Evolutionary conservation across 805 yeast species (phyloP).

Genomic region (Myxozyma geophila): DNA sequence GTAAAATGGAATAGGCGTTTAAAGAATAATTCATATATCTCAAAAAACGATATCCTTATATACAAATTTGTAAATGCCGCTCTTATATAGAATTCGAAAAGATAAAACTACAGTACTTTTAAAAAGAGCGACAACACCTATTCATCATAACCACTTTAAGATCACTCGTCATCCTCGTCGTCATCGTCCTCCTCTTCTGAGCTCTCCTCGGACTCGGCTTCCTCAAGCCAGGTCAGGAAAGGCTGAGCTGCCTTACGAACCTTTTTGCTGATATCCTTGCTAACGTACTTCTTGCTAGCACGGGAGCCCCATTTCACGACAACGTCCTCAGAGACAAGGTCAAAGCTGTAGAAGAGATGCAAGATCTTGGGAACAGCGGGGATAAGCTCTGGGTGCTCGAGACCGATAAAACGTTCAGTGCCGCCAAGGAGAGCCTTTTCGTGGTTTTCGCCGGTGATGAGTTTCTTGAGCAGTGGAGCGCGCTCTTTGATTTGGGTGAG

Average conservation of each 20-base stretch:
- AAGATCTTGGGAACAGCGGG: conserved; percentile 79
- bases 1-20: no score
- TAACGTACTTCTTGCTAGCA: conserved; percentile 90
- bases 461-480: conserved; percentile 78
- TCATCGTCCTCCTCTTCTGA: conserved; percentile 42
- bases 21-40: no score
- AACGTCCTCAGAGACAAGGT: conserved; percentile 81
- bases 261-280: conserved; percentile 88
- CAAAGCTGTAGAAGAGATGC: conserved; percentile 79
- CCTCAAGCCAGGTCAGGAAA: conserved; percentile 90
- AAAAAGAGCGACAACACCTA: background rate
- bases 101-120: background rate
- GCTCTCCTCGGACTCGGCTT: conserved; percentile 76
- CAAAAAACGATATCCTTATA: no score
- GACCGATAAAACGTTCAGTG: conserved; percentile 87
- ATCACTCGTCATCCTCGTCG: conserved; percentile 9
- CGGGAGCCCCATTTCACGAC: conserved; percentile 84
- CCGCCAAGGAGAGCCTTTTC: conserved; percentile 95
- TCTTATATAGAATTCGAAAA: background rate
- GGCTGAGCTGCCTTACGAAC: conserved; percentile 97
- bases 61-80: background rate
- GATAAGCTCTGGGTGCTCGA: conserved; percentile 73
- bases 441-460: conserved; percentile 63
- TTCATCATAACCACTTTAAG: background rate
- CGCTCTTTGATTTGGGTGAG: conserved; percentile 74